Base-by-base conservation (phyloP, 2,329 filamentous ascomycete species). In the Sclerotiophoma versabilis region DNA sequence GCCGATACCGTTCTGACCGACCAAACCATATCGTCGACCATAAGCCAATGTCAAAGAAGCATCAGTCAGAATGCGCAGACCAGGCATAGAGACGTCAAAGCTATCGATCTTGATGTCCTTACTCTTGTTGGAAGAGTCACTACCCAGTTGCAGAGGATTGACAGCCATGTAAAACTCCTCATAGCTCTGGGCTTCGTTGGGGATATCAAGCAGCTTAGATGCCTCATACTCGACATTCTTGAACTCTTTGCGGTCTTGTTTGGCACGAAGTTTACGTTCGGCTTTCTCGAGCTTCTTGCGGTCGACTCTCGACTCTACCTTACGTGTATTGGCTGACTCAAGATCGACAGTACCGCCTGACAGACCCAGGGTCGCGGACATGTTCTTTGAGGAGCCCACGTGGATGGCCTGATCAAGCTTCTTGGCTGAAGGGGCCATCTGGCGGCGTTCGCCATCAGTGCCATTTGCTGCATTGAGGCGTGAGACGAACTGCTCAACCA, bases 141-240 rank as follows among this genome's bases (percentile, higher is more conserved):
- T 79, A 49, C 92, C 93, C 57, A 98, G 71, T 74, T 98, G 93
- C 59, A 99, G 84, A 57, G 95, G 95, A 76, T 99, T 99, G 81
- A 99, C 95, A 48, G 92, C 89, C 95, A 99, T 98, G 84, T 96
- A 99, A 79, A 99, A 98, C 75, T 99, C 95, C 78, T 99, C 95
- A 75, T 99, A 99, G 33, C 92, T 96, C 81, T 96, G 89, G 11
- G 93, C 82, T 68, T 88, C 85, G 68, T 93, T 89, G 4, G 91
- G 84, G 76, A 91, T 86, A 72, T 96, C 89, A 63, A 99, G 86
- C 63, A 99, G 82, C 64, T 87, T 88, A 11, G 95, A 98, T 0
- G 95, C 91, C 79, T 99, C 95, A 75, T 99, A 99, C 77, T 97
- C 91, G 65, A 99, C 95, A 50, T 89, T 96, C 84, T 98, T 98